Conservation (phyloP, 2,329 filamentous ascomycete species). For the Xylariaceae sp. region DNA sequence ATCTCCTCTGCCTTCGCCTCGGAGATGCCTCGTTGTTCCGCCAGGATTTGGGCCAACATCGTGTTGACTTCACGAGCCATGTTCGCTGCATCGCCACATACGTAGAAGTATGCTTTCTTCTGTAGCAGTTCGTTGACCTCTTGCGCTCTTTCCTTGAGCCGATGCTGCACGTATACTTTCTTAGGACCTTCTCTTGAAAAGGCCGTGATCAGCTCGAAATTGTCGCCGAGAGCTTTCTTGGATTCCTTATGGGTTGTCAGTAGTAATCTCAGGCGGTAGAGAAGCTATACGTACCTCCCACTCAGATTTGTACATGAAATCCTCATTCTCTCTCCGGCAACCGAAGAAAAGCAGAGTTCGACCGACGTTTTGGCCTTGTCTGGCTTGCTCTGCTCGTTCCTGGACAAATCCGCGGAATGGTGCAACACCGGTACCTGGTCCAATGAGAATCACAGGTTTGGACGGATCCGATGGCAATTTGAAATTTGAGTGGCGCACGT, state of each 20-base stretch:
- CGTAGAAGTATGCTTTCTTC: constrained; percentile 92
- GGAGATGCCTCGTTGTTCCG: constrained; percentile 78
- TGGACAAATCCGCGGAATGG: constrained; percentile 96
- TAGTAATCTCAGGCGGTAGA: constrained; percentile 5
- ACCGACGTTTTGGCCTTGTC: constrained; percentile 80
- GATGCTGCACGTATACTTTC: constrained; percentile 97
- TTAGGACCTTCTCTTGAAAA: constrained; percentile 87
- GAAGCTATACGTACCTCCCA: constrained; percentile 73
- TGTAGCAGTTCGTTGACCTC: constrained; percentile 86
- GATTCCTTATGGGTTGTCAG: constrained; percentile 65
- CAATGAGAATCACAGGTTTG: constrained; percentile 94
- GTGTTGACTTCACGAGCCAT: constrained; percentile 95
- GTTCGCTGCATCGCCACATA: constrained; percentile 95
- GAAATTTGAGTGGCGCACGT: constrained; percentile 98
- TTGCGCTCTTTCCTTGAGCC: constrained; percentile 78
- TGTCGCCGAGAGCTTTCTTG: constrained; percentile 80
- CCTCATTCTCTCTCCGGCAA: constrained; percentile 83
- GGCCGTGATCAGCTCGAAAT: constrained; percentile 86
- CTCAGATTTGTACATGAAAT: constrained; percentile 89
- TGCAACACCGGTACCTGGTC: constrained; percentile 93
- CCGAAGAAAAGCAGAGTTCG: constrained; percentile 93
- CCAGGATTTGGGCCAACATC: constrained; percentile 83
- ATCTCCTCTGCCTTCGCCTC: constrained; percentile 92
- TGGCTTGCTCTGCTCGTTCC: constrained; percentile 83
- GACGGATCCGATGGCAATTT: constrained; percentile 94